Percentiles rank a stretch among this genome's conserved stretches.
phyloP scores from a whole-genome alignment of 805 yeast species.

The Zygosaccharomyces bisporus region DNA sequence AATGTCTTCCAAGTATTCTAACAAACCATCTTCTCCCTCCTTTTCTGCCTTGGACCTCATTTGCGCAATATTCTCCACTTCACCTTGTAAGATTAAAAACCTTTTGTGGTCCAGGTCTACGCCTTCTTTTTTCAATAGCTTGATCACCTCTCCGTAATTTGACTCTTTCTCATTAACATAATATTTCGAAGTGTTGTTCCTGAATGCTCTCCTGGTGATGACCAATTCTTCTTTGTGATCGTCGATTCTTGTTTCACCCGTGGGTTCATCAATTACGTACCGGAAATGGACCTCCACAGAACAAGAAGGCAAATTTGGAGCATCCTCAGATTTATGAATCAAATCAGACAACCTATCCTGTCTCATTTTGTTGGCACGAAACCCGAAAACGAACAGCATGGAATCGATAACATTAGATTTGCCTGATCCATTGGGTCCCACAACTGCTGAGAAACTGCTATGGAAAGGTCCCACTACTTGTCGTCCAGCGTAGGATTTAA shows the following conservation, averaged over 20 bases:
- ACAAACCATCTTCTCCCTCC: conserved; percentile 86
- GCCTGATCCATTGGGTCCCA: conserved; percentile 98
- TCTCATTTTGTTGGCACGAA: conserved; percentile 94
- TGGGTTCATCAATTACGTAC: conserved; percentile 62
- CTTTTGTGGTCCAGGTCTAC: conserved; percentile 93
- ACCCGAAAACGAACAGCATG: conserved; percentile 93
- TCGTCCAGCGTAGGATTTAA: conserved; percentile 92
- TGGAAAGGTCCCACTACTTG: conserved; percentile 95
- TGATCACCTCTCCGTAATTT: conserved; percentile 74
- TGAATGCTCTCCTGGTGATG: conserved; percentile 74
- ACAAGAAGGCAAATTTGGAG: conserved; percentile 65
- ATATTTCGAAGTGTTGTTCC: conserved; percentile 75
- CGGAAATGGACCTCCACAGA: conserved; percentile 88
- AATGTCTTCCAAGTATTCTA: conserved; percentile 93
- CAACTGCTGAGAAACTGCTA: conserved; percentile 90
- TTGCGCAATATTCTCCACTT: conserved; percentile 96
- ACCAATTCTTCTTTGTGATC: conserved; percentile 57
- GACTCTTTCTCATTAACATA: conserved; percentile 67
- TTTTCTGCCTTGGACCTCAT: conserved; percentile 97
- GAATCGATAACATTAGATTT: conserved; percentile 97
- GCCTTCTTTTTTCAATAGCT: conserved; percentile 70
- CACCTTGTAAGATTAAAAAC: conserved; percentile 93
- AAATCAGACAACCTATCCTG: conserved; percentile 90
- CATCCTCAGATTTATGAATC: conserved; percentile 82
- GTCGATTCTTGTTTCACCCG: conserved; percentile 43